Base-by-base conservation (phyloP, 345 rosid species). In the Gynandropsis gynandra region DNA sequence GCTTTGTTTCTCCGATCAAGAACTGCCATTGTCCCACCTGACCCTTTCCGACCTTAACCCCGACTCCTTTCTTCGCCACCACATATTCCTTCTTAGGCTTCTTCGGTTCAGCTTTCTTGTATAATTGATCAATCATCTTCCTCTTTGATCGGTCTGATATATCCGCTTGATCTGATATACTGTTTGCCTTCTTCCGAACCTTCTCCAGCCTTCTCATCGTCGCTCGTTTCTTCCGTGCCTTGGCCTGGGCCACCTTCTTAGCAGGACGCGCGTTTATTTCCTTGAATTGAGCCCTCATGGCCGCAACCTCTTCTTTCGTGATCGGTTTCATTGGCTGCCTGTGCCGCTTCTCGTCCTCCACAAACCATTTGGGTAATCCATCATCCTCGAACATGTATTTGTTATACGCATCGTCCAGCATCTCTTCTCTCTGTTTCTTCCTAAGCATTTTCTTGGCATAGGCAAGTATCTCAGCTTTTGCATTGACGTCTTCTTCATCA, bases 221-320 rank as follows among this genome's bases (percentile, higher is more conserved):
- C 7, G 72, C 71, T 37, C 83, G 71, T 72, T 87, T 92, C 88
- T 87, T 87, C 56, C 96, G 52, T 18, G 89, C 95, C 63, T 92
- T 92, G 52, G 98, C 98, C 68, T 92, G 74, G 0, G 86, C 95
- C 54, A 92, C 97, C 57, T 92, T 92, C 88, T 92, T 92, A 10
- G 97, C 93, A 16, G 97, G 90, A 17, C 97, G 81, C 20, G 95
- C 90, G 54, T 92, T 69, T 19, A 92, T 87, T 65, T 85, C 98
- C 67, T 66, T 92, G 74, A 87, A 85, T 56, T 80, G 95, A 27
- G 97, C 97, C 64, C 57, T 73, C 87, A 87, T 82, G 18, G 97
- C 98, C 38, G 65, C 73, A 14, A 92, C 67, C 71, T 92, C 95
- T 58, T 85, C 97, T 63, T 81, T 87, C 0, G 97, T 92, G 16